Percentiles rank a stretch among this genome's conserved stretches.
These are phyloP conservation scores for Aspergillus luchuensis DNA, from an alignment of 2,329 filamentous ascomycete genomes.

Conservation along the genomic window DNA sequence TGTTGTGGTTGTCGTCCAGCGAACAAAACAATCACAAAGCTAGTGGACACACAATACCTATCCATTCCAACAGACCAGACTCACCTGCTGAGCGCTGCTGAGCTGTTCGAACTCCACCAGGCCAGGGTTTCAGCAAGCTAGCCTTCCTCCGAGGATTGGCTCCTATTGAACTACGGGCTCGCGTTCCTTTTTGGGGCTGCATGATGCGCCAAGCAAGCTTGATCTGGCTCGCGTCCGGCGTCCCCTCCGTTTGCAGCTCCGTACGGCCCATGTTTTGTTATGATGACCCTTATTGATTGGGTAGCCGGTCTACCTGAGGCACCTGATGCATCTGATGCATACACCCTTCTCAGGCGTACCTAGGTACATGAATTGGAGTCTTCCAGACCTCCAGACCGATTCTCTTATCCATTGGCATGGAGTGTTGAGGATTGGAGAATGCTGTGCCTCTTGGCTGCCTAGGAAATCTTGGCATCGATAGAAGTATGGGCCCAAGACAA, in stretches of 20 bases:
- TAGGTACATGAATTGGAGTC: background rate
- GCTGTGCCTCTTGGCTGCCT: background rate
- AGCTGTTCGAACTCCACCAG: constrained; percentile 4
- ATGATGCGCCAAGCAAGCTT: constrained; percentile 13
- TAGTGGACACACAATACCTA: background rate
- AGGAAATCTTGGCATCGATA: background rate
- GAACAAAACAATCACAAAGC: background rate
- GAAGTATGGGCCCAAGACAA: background rate
- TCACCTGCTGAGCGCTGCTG: background rate
- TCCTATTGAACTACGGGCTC: constrained; percentile 1
- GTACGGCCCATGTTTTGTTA: background rate
- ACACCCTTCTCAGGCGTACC: background rate
- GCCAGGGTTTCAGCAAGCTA: background rate
- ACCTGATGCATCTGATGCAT: constrained; percentile 1
- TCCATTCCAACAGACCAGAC: background rate
- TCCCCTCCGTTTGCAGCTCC: constrained; percentile 1
- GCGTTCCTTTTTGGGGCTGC: constrained; percentile 1
- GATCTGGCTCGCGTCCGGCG: constrained; percentile 8
- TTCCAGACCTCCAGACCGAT: background rate
- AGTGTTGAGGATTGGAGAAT: background rate
- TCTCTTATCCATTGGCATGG: background rate
- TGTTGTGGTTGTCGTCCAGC: too few relatives aligned
- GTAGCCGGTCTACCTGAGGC: background rate
- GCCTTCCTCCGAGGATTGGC: background rate
- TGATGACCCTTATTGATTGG: background rate